Evolutionary conservation across 352 stramenopile genomes (phyloP).

Genomic region (Pelagophyceae sp.): DNA sequence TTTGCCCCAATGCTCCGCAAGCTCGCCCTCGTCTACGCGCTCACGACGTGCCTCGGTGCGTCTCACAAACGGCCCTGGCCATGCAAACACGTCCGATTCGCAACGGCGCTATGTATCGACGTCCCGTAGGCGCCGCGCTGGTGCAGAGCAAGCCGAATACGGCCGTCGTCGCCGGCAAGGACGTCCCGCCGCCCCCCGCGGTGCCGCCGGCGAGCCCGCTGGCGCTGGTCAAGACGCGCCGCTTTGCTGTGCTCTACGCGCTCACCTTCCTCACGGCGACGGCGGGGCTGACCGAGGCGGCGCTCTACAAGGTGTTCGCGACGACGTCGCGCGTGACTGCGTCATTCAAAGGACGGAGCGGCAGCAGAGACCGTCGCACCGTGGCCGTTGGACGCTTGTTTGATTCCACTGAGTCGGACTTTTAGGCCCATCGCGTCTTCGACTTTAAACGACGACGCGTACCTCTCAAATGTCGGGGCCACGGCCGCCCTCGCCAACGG

Average conservation of each 20-base stretch:
- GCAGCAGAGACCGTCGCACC: too few relatives aligned
- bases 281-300: constrained; percentile 39
- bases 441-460: constrained; percentile 37
- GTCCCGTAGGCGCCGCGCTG: not conserved
- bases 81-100: too few relatives aligned
- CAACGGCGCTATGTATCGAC: too few relatives aligned
- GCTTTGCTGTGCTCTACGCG: constrained; percentile 31
- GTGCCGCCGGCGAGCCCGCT: not conserved
- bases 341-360: too few relatives aligned
- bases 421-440: too few relatives aligned
- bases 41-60: constrained; percentile 29
- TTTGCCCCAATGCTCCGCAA: constrained; percentile 42
- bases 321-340: constrained; percentile 20
- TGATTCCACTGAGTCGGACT: too few relatives aligned
- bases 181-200: not conserved
- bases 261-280: constrained; percentile 30
- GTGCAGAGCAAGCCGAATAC: not conserved
- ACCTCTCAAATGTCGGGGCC: constrained; percentile 40
- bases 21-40: constrained; percentile 38
- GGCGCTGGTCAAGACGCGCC: constrained; percentile 6
- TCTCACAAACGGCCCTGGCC: too few relatives aligned
- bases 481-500: constrained; percentile 41
- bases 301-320: constrained; percentile 42
- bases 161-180: not conserved
- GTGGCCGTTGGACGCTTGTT: too few relatives aligned